Evolutionary conservation across 2,329 filamentous ascomycete genomes (phyloP).

Genomic region (Cucurbitaria berberidis): DNA sequence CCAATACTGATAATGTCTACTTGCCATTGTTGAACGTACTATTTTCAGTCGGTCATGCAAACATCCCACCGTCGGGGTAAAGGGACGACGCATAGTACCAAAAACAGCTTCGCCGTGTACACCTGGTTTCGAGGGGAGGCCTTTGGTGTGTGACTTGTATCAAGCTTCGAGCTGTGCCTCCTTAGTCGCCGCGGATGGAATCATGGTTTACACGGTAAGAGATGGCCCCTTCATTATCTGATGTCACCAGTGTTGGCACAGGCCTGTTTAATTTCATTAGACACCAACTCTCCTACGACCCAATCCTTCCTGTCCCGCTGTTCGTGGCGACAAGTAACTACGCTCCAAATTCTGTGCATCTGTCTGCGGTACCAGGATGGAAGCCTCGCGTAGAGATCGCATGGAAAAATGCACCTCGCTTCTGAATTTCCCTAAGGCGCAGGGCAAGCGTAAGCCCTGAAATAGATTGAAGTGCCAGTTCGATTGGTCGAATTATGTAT

Average conservation of each 20-base stretch:
- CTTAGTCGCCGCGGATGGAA: too few species aligned
- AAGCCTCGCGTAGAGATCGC: conserved; percentile 4
- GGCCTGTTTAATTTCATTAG: not conserved
- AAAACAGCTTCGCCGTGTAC: too few species aligned
- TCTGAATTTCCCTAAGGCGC: not conserved
- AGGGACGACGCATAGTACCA: too few species aligned
- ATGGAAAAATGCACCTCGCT: conserved; percentile 19
- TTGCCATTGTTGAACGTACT: not conserved
- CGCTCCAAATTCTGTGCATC: not conserved
- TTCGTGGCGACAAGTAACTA: not conserved
- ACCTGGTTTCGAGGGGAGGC: too few species aligned
- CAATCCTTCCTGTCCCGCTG: too few species aligned
- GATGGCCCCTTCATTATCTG: not conserved
- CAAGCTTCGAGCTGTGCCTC: not conserved
- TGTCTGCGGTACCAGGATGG: not conserved
- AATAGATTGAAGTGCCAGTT: conserved; percentile 10
- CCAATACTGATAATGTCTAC: conserved; percentile 22
- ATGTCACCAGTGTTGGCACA: not conserved
- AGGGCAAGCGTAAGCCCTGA: conserved; percentile 5
- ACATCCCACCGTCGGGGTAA: not conserved
- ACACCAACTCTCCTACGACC: too few species aligned
- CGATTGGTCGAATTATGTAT: conserved; percentile 16
- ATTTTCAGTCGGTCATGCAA: not conserved
- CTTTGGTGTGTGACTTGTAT: too few species aligned
- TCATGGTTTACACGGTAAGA: too few species aligned